phyloP scores from a whole-genome alignment of 192 early-diverging fungal species.

The Piromyces sp. region DNA sequence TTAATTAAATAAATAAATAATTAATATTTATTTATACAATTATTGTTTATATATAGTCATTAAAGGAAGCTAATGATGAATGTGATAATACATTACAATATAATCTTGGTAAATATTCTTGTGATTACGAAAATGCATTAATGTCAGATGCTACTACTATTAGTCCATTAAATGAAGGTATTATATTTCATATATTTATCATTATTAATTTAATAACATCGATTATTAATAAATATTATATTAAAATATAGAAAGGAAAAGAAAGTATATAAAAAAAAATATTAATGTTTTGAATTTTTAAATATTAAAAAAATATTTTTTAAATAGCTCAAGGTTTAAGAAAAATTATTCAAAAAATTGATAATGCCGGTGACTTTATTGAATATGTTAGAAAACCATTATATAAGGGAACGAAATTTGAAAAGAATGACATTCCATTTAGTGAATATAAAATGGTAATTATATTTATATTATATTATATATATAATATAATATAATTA shows the following conservation, averaged over 20 bases:
- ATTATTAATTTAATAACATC: too few relatives aligned
- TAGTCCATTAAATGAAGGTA: conserved; percentile 28
- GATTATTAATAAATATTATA: too few relatives aligned
- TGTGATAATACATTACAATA: conserved; percentile 65
- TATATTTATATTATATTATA: too few relatives aligned
- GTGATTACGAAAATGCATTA: conserved; percentile 58
- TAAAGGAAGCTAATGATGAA: conserved; percentile 72
- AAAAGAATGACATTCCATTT: background rate
- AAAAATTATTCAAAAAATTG: background rate
- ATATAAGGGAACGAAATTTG: background rate
- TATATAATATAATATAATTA: too few relatives aligned
- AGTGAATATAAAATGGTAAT: background rate
- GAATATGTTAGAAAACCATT: background rate
- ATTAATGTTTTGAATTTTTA: too few relatives aligned
- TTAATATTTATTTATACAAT: too few relatives aligned
- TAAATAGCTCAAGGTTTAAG: background rate
- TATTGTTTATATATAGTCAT: too few relatives aligned
- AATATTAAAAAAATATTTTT: too few relatives aligned
- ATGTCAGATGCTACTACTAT: conserved; percentile 53
- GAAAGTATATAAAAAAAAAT: too few relatives aligned
- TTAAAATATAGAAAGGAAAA: too few relatives aligned
- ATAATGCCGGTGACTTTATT: background rate
- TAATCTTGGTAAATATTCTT: conserved; percentile 60
- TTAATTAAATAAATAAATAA: too few relatives aligned
- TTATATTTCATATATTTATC: background rate